These are phyloP conservation scores for Schizochytrium sp. DNA, from an alignment of 108 stramenopile species.

Conservation along the genomic window DNA sequence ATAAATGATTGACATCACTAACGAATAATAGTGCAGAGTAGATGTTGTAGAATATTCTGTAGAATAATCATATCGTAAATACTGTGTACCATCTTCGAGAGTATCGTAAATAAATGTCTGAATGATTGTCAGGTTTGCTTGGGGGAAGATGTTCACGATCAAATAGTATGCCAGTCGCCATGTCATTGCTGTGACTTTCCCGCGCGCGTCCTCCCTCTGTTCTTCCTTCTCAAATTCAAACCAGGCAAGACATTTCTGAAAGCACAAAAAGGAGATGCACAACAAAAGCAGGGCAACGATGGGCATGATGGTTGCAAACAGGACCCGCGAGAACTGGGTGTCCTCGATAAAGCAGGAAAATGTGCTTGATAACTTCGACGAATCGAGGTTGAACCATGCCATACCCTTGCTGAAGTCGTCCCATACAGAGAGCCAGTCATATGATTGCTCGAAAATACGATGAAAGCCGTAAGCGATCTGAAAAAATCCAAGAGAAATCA, in stretches of 20 bases:
- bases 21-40: neutral
- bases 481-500: too few relatives aligned
- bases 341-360: neutral
- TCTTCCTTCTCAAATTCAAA: neutral
- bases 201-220: neutral
- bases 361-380: too few relatives aligned
- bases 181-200: neutral
- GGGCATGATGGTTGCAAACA: neutral
- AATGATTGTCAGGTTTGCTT: neutral
- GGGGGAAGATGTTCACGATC: neutral
- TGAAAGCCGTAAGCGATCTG: too few relatives aligned
- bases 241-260: neutral
- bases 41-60: neutral
- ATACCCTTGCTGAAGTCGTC: too few relatives aligned
- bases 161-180: neutral
- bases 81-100: neutral
- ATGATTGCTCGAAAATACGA: too few relatives aligned
- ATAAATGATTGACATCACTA: neutral
- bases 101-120: slow-evolving; percentile 1
- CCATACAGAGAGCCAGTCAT: too few relatives aligned
- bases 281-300: neutral
- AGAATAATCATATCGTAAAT: neutral
- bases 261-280: neutral
- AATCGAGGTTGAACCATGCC: too few relatives aligned
- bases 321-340: neutral